Percentiles rank a stretch among this genome's conserved stretches.
Evolutionary conservation across 2,329 filamentous ascomycete species (phyloP).

Genomic region (Diaporthe batatas): DNA sequence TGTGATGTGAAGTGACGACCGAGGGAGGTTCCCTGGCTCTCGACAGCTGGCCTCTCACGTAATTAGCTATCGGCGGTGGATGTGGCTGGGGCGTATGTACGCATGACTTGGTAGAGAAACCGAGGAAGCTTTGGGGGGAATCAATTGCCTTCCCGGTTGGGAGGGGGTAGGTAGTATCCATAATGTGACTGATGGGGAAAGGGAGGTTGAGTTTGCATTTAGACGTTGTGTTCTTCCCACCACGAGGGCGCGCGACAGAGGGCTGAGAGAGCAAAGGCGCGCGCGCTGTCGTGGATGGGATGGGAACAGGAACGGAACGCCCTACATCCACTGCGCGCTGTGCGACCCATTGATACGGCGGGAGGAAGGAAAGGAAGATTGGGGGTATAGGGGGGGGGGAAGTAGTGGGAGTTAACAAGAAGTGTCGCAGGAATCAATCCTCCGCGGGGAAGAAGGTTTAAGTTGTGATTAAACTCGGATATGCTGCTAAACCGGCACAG

Average conservation of each 20-base stretch:
- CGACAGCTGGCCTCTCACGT: neutral
- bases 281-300: neutral
- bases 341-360: neutral
- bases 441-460: conserved; percentile 12
- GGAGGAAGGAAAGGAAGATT: neutral
- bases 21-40: too few relatives aligned
- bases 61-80: neutral
- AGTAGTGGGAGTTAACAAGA: too few relatives aligned
- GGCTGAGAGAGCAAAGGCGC: neutral
- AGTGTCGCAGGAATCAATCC: conserved; percentile 12
- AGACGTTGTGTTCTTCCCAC: too few relatives aligned
- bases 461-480: conserved; percentile 26
- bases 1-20: neutral
- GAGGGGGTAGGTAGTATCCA: too few relatives aligned
- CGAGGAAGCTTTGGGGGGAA: neutral
- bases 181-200: too few relatives aligned
- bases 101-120: too few relatives aligned
- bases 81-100: neutral
- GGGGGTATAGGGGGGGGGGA: too few relatives aligned
- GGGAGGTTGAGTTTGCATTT: too few relatives aligned
- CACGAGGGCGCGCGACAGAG: neutral
- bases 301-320: neutral
- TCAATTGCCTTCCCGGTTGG: too few relatives aligned
- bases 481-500: conserved; percentile 22
- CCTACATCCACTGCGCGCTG: neutral